Evolutionary conservation across 495 filamentous ascomycete genomes (phyloP), one percentile per base, ranked within the genome.

Genomic region (Aspergillus nanangensis): DNA sequence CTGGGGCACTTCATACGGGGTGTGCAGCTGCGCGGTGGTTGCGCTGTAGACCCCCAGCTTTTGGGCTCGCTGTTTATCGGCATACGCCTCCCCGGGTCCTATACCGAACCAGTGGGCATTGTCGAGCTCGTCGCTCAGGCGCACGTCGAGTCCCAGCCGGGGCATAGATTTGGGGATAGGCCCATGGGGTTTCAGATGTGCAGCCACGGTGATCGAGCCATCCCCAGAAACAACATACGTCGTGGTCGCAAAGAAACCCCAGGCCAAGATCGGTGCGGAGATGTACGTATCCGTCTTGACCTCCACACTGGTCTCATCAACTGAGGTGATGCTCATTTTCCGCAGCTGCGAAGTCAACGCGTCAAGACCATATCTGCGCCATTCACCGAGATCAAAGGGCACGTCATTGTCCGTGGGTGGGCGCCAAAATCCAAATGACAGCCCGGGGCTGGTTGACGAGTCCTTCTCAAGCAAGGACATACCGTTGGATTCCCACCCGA

Each of bases 331-430:
- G 20, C 8, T 0, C 3, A 49, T n/a, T 1, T 13, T 19, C 13
- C 47, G 47, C 11, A 50, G 47, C 11, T 38, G 33, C 17, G 22
- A 32, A 22, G 40, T 44, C 8, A 50, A 34, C 4, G 40, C 32
- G 41, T 50, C 40, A 18, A 50, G 34, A 7, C 57, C 35, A 53
- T 63, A 62, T 25, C 59, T 52, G 18, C 58, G 50, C 72, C 73
- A 74, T 27, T 56, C 48, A 13, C 27, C 31, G 4, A 62, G 66
- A 25, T 72, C 64, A 23, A 59, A 60, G 1, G 78, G 69, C 8
- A 67, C 64, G 52, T 88, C 84, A 60, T 87, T 87, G 59, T 86
- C 79, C 4, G 84, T 88, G 19, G 74, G 75, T 15, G 68, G 67
- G n/a, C 69, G 68, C 66, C 66, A 73, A 55, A 67, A 66, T 20